Evolutionary conservation across 805 yeast genomes (phyloP), one percentile per base, ranked within the genome.

Genomic region (Kodamaea sagamina): DNA sequence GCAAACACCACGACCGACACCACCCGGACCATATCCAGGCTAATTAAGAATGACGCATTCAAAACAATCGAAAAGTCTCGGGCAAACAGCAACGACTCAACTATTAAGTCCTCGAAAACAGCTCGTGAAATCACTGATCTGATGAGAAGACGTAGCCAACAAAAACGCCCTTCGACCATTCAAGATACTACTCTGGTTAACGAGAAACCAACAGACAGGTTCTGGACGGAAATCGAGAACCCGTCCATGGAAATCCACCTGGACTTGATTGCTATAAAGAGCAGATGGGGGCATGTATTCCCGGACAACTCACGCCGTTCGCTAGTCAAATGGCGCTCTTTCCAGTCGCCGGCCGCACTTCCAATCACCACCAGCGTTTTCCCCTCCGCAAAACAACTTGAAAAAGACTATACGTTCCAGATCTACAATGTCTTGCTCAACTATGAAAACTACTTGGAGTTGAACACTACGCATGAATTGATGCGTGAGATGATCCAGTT

Each of bases 201-300:
- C 9, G 40, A 35, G n/a, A 41, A 41, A n/a, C 44, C 44, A 3
- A 36, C 36, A 22, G 44, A 35, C 12, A 27, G 40, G 31, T 62
- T 62, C 37, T 71, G 75, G 73, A 58, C 62, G 28, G 63, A 59
- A 12, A 58, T 71, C 8, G 48, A 50, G 3, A 92, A 90, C 53
- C 97, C 97, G 0, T 89, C 97, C 0, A 77, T 78, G 45, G 82
- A 83, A 5, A 68, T 78, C 4, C 73, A 75, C 24, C 66, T 74
- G 2, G 83, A 79, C 39, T 74, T 76, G 8, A 74, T 78, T 43
- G 67, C 82, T 6, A 74, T 81, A n/a, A 81, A 79, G 35, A 92
- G 95, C 4, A 77, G 95, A 45, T 93, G 99, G 99, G 82, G 82
- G 43, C 89, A 86, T 62, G 95, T 89, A 1, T 88, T 88, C 53